Evolutionary conservation across 371 early-diverging fungal species (phyloP), one percentile per base, ranked within the genome.

Genomic region (Rozella allomycis): DNA sequence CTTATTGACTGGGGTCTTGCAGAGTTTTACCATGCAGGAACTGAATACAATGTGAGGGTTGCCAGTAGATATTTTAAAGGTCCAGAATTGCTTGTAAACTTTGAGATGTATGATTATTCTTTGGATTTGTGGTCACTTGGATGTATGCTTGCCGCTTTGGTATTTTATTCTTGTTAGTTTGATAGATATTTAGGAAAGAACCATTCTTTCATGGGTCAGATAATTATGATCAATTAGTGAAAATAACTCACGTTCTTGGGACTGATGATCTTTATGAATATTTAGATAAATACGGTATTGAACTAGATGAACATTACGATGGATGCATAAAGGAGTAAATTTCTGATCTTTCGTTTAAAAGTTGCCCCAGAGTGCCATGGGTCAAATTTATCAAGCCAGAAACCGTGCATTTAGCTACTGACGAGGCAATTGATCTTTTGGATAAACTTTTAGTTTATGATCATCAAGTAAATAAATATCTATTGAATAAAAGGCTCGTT

Each of bases 1-100:
- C 65, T 98, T 42, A 97, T 98, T 43, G 99, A 99, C 63, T 99
- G 98, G 96, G 99, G 99, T 20, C 62, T 98, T 31, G 99, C 99
- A 13, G 99, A 99, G 55, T 97, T 96, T 43, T 97, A 97, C 60
- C 90, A 94, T 41, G 90, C 97, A 18, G 81, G 81, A 22, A 83
- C 78, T 23, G 78, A 80, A 39, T 98, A 96, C 60, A 97, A 90
- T 44, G 97, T 98, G 20, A 72, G 97, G 30, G 98, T 99, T 5
- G 98, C 98, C 13, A 91, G 90, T 23, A 66, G 94, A 42, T 96
- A 86, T 63, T 99, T 90, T 54, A 99, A 99, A 57, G 93, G 94
- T 3, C 99, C 99, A 3, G 99, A 99, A 49, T 62, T 99, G 23
- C 67, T 99, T 34, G 91, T 99, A 6, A 93, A 97, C 49, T 86